Evolutionary conservation across 2,329 filamentous ascomycete species (phyloP), one percentile per base, ranked within the genome.

Genomic region (Lasiodiplodia hormozganensis): DNA sequence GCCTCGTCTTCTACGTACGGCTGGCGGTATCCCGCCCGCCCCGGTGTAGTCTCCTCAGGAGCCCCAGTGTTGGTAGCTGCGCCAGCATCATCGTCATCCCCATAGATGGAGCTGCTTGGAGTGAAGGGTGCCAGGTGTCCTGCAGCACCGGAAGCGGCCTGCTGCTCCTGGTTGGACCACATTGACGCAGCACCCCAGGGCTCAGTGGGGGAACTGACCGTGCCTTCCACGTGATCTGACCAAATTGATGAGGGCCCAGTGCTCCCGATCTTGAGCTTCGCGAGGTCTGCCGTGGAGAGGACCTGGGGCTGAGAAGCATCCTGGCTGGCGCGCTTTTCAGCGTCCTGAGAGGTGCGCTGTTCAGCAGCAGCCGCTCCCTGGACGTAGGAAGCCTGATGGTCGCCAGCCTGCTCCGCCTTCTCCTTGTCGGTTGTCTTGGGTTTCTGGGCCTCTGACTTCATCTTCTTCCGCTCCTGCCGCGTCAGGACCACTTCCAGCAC

Each of bases 161-260:
- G 65, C 40, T 67, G 54, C 21, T 64, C 60, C 31, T 64, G 47
- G 12, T 52, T 64, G 12, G 65, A 67, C 65, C 65, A 67, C 43
- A 67, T 67, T 28, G 65, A 67, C 10, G 28, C 47, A 6, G 53
- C 36, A 4, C 65, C 65, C 65, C 65, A 60, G 4, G 53, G 36
- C 6, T 67, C 65, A 1, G 65, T 67, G 10, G 65, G 65, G n/a
- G 65, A 67, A n/a, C 54, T 40, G 54, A 58, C 31, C 1, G 60
- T 64, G 18, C 47, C 60, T 38, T 64, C 43, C n/a, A 60, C 8
- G 28, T 67, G 65, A 8, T 66, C 53, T 0, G 64, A 66, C n/a
- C 52, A 66, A 18, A 66, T 25, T 1, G 52, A 57, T 4, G 38
- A 52, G 0, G 64, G 52, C 8, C 28, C 52, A 1, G 52, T 57